phyloP scores from a whole-genome alignment of 352 stramenopile genomes.

The Thalassiosira tumida region DNA sequence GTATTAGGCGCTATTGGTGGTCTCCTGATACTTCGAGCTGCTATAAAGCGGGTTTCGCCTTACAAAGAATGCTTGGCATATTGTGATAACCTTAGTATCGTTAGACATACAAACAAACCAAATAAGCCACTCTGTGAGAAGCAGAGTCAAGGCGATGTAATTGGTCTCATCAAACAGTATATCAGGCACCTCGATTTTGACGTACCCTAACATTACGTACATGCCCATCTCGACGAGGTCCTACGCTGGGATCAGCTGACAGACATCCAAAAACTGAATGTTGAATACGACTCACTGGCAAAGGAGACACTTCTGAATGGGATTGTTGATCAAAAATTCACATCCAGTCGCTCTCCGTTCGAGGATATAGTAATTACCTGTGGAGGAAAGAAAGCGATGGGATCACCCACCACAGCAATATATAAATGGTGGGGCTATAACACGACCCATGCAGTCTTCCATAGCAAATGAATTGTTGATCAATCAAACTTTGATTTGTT shows the following conservation, averaged over 20 bases:
- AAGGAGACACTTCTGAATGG: background rate
- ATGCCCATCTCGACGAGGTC: conserved; percentile 41
- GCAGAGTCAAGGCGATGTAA: conserved; percentile 52
- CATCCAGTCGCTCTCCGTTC: conserved; percentile 2
- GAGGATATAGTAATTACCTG: background rate
- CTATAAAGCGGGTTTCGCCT: background rate
- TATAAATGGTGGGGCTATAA: conserved; percentile 1
- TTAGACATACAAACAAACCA: conserved; percentile 49
- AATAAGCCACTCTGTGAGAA: conserved; percentile 18
- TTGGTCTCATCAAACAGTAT: conserved; percentile 10
- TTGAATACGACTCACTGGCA: conserved; percentile 24
- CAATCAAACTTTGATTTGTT: conserved; percentile 28
- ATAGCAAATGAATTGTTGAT: background rate
- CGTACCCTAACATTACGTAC: conserved; percentile 2
- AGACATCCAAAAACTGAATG: conserved; percentile 31
- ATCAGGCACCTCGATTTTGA: background rate
- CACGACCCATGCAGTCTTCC: background rate
- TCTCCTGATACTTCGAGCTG: conserved; percentile 10
- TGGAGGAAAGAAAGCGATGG: background rate
- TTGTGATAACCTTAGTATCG: conserved; percentile 63
- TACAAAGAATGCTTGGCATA: background rate
- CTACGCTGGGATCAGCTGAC: background rate
- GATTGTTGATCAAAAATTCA: background rate
- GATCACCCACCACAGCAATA: background rate
- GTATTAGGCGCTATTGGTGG: conserved; percentile 12